Evolutionary conservation across 179 eudicot genomes (phyloP).

Genomic region (Sideroxylon spinosum): DNA sequence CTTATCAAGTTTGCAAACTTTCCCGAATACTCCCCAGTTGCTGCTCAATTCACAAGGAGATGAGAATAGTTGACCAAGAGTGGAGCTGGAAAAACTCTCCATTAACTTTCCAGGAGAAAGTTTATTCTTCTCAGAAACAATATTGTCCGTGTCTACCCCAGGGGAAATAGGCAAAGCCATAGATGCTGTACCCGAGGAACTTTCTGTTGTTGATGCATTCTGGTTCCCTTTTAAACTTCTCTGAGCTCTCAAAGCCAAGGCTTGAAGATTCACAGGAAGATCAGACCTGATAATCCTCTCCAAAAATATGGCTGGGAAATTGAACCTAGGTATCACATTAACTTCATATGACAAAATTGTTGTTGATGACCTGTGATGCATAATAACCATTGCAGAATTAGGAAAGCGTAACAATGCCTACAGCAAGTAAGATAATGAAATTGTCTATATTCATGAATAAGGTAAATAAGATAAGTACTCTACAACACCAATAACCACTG

Average conservation of each 20-base stretch:
- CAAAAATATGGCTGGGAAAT: conserved; percentile 90
- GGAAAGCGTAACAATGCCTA: background rate
- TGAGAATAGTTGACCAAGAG: conserved; percentile 45
- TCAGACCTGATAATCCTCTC: conserved; percentile 94
- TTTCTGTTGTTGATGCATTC: conserved; percentile 26
- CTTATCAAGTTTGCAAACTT: conserved; percentile 62
- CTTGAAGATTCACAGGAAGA: conserved; percentile 95
- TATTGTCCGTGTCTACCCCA: conserved; percentile 21
- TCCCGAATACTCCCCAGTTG: conserved; percentile 87
- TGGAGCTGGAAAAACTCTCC: conserved; percentile 36
- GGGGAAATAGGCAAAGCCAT: conserved; percentile 25
- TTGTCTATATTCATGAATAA: background rate
- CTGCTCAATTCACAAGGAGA: conserved; percentile 49
- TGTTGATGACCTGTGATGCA: conserved; percentile 44
- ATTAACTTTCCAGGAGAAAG: conserved; percentile 30
- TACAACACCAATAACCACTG: background rate
- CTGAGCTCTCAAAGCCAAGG: conserved; percentile 92
- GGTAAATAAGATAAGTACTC: background rate
- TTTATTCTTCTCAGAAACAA: conserved; percentile 28
- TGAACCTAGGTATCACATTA: conserved; percentile 88
- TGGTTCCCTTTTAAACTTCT: conserved; percentile 49
- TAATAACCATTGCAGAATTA: conserved; percentile 9
- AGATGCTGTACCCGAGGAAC: conserved; percentile 17
- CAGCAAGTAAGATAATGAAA: background rate
- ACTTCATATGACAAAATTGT: conserved; percentile 83